phyloP scores from a whole-genome alignment of 1,284 basidiomycete genomes.

The Cryptococcus floricola region DNA sequence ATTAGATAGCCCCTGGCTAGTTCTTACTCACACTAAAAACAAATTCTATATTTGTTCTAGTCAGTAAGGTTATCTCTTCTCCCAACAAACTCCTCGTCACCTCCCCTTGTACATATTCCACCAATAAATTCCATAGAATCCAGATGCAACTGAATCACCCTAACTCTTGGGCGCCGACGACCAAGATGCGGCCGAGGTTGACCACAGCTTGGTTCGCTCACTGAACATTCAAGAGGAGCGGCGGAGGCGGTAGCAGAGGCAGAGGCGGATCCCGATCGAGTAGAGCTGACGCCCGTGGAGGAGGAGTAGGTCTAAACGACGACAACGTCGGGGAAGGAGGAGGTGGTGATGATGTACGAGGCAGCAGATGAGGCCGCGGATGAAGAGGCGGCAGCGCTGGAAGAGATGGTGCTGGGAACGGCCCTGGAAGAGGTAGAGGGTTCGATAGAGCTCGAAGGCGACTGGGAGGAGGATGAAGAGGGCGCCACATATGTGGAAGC shows the following conservation, averaged over 20 bases:
- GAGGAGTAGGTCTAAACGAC: conserved; percentile 7
- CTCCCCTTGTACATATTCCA: too few species aligned
- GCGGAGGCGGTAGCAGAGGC: conserved; percentile 3
- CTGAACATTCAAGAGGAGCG: conserved; percentile 4
- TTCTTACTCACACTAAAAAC: too few species aligned
- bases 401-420: background rate
- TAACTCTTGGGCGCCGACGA: conserved; percentile 28
- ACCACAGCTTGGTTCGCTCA: conserved; percentile 25
- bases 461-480: background rate
- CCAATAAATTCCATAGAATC: too few species aligned
- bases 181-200: conserved; percentile 37
- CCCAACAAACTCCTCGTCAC: too few species aligned
- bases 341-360: background rate
- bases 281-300: background rate
- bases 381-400: background rate
- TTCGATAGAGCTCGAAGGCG: conserved; percentile 19
- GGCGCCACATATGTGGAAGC: conserved; percentile 16
- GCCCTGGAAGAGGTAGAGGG: conserved; percentile 22
- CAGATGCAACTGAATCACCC: too few species aligned
- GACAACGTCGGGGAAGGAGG: conserved; percentile 1
- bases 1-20: too few species aligned
- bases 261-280: background rate
- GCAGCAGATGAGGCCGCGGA: background rate
- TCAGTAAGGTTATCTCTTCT: too few species aligned
- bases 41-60: too few species aligned